Base-by-base conservation (phyloP, 140 eudicot genomes). In the Flaveria floridana region DNA sequence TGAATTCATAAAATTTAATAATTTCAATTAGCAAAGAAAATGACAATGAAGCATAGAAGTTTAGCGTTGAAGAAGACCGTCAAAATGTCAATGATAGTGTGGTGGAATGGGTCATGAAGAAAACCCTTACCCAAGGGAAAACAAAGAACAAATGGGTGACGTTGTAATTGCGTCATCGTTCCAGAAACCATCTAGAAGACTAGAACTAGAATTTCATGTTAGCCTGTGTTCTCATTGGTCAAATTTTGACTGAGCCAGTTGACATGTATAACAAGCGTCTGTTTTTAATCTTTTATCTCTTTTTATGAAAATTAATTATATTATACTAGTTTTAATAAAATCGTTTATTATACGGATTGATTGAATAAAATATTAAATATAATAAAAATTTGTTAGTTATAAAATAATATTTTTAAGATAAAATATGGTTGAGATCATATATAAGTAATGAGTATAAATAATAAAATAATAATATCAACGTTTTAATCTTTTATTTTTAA, bases 1-100 rank as follows among this genome's bases (percentile, higher is more conserved):
- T 15, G 15, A 50, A 50, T 50, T 53, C 66, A 21, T 34, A 34
- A 3, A 34, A 34, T 5, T 34, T 34, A 34, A 4, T 34, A 34
- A 34, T 34, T 34, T 34, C 41, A 34, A 25, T 16, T 14, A 62
- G 3, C 44, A 63, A 57, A 20, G n/a, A 10, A 57, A 57, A 57
- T 20, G 15, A 8, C 9, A 4, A 21, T 0, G 64, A 12, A 42
- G 3, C 14, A 34, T 34, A 3, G 41, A 6, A 6, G 8, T 34
- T 50, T n/a, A 26, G 18, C 25, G 6, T 51, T 70, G 64, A n/a
- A 64, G 65, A 70, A 51, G 64, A 70, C 75, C 30, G 48, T 70
- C 75, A 70, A 68, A 62, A 68, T 19, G 39, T 44, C 41, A 34
- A 6, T 6, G 41, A 34, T 6, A 34, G 41, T 34, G 41, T 34